Percentiles rank a stretch among this genome's conserved stretches.
These are phyloP conservation scores for Arachnomyces sp. DNA, from an alignment of 2,329 filamentous ascomycete genomes.

Conservation along the genomic window DNA sequence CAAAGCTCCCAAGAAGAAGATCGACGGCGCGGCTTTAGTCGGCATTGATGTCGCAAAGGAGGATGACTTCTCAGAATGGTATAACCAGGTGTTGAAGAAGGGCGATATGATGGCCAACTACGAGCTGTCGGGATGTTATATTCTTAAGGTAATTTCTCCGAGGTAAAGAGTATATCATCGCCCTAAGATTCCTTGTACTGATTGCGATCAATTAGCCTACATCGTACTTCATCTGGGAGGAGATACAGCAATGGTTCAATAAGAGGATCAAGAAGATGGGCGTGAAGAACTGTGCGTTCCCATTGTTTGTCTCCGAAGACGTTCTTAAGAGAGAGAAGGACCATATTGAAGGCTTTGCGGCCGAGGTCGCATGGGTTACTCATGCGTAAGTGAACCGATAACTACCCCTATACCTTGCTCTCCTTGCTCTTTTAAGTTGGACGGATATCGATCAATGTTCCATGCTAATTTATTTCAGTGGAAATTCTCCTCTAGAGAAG, in stretches of 20 bases:
- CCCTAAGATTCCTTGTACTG: background rate
- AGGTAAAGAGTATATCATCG: background rate
- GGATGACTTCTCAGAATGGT: slow-evolving; percentile 88
- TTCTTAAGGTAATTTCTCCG: slow-evolving; percentile 56
- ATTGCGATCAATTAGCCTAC: slow-evolving; percentile 39
- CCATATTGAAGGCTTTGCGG: slow-evolving; percentile 97
- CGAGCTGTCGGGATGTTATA: slow-evolving; percentile 94
- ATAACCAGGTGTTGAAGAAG: slow-evolving; percentile 95
- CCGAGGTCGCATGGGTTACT: slow-evolving; percentile 49
- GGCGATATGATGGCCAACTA: slow-evolving; percentile 98
- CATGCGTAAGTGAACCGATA: slow-evolving; percentile 33
- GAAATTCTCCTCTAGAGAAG: slow-evolving; percentile 85
- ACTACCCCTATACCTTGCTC: background rate
- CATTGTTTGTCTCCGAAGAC: slow-evolving; percentile 87
- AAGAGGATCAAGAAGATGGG: slow-evolving; percentile 76
- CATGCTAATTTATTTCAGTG: slow-evolving; percentile 44
- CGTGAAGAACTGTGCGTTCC: slow-evolving; percentile 93
- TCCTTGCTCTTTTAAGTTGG: slow-evolving; percentile 8
- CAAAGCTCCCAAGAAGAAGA: slow-evolving; percentile 46
- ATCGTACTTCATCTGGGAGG: slow-evolving; percentile 60
- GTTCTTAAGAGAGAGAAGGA: slow-evolving; percentile 83
- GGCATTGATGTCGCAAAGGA: slow-evolving; percentile 81
- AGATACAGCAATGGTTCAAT: slow-evolving; percentile 52
- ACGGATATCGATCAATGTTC: slow-evolving; percentile 1
- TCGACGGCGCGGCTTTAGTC: slow-evolving; percentile 59